Conservation (phyloP, 495 filamentous ascomycete species). For the Parmelia sp. region DNA sequence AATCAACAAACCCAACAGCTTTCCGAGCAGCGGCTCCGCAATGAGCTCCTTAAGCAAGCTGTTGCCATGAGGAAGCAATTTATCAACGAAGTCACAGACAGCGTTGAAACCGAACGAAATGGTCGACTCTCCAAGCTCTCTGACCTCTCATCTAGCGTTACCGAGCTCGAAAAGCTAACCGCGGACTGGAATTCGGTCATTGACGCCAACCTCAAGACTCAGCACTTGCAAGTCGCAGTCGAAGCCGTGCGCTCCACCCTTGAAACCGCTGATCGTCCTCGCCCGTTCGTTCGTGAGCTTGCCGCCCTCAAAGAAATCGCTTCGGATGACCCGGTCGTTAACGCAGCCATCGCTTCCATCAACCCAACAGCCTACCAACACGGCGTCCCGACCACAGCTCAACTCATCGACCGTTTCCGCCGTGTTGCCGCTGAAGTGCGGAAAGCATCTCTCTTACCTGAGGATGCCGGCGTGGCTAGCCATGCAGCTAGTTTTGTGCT, state of each 20-base stretch:
- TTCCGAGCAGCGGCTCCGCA: constrained; percentile 70
- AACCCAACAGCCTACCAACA: constrained; percentile 90
- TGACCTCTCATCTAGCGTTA: constrained; percentile 68
- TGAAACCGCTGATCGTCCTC: constrained; percentile 62
- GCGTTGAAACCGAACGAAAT: constrained; percentile 83
- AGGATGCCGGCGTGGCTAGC: constrained; percentile 86
- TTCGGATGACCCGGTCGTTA: constrained; percentile 70
- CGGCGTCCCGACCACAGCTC: constrained; percentile 72
- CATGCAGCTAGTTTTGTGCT: constrained; percentile 82
- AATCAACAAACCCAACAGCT: constrained; percentile 66
- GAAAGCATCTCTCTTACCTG: constrained; percentile 85
- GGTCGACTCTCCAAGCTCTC: constrained; percentile 79
- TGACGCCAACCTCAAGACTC: constrained; percentile 82
- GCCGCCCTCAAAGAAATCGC: constrained; percentile 92
- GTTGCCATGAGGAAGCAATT: constrained; percentile 80
- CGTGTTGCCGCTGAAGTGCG: constrained; percentile 89
- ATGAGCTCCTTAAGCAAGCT: constrained; percentile 85
- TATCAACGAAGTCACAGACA: constrained; percentile 64
- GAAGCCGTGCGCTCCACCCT: constrained; percentile 83
- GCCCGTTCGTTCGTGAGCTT: constrained; percentile 83
- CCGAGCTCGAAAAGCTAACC: constrained; percentile 77
- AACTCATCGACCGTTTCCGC: constrained; percentile 92
- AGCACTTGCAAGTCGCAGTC: constrained; percentile 89
- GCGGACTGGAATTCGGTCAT: constrained; percentile 80
- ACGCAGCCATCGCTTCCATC: constrained; percentile 88